Evolutionary conservation across 2,329 filamentous ascomycete species (phyloP).

Genomic region (Teratosphaeria nubilosa): DNA sequence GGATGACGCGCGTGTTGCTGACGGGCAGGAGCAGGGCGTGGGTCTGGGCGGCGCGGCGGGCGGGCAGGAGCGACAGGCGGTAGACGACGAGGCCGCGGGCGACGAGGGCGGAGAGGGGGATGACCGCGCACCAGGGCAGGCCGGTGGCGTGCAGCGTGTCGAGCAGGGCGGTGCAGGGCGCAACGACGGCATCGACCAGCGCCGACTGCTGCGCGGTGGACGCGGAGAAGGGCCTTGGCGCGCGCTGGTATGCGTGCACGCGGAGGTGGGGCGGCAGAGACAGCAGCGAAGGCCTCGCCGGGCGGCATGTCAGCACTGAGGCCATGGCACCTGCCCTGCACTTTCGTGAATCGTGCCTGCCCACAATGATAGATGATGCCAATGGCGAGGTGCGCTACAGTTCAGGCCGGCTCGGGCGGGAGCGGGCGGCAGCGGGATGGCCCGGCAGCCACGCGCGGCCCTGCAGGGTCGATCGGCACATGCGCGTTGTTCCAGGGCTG

Average conservation of each 20-base stretch:
- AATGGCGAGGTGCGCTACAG: background rate
- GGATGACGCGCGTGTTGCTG: background rate
- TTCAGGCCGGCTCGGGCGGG: background rate
- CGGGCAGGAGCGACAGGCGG: slow-evolving; percentile 11
- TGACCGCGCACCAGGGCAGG: slow-evolving; percentile 23
- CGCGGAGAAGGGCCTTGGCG: slow-evolving; percentile 16
- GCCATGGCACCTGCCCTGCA: no score
- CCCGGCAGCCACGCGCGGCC: background rate
- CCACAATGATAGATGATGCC: no score
- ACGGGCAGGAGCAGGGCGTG: slow-evolving; percentile 13
- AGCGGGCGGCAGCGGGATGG: background rate
- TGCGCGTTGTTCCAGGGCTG: background rate
- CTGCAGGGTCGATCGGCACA: background rate
- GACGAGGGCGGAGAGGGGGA: slow-evolving; percentile 20
- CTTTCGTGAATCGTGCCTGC: no score
- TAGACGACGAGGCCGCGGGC: slow-evolving; percentile 21
- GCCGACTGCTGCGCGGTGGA: slow-evolving; percentile 7
- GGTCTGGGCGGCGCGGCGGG: slow-evolving; percentile 10
- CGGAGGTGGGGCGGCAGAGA: slow-evolving; percentile 15
- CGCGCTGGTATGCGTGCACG: slow-evolving; percentile 7
- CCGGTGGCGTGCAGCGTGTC: slow-evolving; percentile 18
- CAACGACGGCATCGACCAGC: slow-evolving; percentile 6
- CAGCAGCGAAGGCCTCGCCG: slow-evolving; percentile 5
- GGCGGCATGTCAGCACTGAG: background rate
- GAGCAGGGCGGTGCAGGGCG: slow-evolving; percentile 12